A percentile compares a stretch with the other conserved stretches of the same genome.
Conservation (phyloP, 306 rosid species). For the Malus sylvestris region DNA sequence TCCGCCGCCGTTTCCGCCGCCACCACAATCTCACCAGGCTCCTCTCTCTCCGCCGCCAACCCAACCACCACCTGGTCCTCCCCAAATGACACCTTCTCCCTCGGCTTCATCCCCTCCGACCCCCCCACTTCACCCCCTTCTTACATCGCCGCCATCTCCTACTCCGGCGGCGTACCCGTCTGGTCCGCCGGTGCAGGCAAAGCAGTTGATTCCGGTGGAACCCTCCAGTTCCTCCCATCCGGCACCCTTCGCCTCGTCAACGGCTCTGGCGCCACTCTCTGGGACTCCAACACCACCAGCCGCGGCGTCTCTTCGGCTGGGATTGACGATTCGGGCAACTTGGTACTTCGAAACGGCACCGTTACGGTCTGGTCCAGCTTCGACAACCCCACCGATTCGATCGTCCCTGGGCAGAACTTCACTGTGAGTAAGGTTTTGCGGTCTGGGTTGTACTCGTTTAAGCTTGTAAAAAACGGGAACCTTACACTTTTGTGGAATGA, state of each 20-base stretch:
- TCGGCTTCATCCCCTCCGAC: constrained; percentile 33
- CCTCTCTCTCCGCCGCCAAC: constrained; percentile 47
- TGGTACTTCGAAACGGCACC: constrained; percentile 32
- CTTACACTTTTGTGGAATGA: constrained; percentile 51
- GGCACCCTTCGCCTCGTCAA: constrained; percentile 53
- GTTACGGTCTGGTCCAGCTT: constrained; percentile 55
- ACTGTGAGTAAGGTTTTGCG: constrained; percentile 26
- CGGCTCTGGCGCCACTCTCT: constrained; percentile 48
- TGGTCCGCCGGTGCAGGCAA: constrained; percentile 50
- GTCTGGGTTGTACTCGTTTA: constrained; percentile 49
- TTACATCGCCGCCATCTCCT: constrained; percentile 44
- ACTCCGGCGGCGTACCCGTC: constrained; percentile 42
- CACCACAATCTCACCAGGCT: constrained; percentile 25
- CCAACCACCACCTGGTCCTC: constrained; percentile 43
- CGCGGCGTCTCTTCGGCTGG: constrained; percentile 46
- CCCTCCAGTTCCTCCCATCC: constrained; percentile 38
- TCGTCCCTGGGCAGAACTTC: constrained; percentile 57
- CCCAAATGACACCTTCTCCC: constrained; percentile 25
- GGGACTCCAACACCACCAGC: constrained; percentile 51
- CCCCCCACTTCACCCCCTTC: constrained; percentile 47
- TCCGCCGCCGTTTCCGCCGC: neutral
- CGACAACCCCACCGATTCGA: constrained; percentile 52
- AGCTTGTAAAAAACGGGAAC: constrained; percentile 32
- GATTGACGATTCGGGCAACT: constrained; percentile 40
- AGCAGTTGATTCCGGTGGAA: constrained; percentile 43